Conservation (phyloP, 208 protist species). For the Leptomonas pyrrhocoris region DNA sequence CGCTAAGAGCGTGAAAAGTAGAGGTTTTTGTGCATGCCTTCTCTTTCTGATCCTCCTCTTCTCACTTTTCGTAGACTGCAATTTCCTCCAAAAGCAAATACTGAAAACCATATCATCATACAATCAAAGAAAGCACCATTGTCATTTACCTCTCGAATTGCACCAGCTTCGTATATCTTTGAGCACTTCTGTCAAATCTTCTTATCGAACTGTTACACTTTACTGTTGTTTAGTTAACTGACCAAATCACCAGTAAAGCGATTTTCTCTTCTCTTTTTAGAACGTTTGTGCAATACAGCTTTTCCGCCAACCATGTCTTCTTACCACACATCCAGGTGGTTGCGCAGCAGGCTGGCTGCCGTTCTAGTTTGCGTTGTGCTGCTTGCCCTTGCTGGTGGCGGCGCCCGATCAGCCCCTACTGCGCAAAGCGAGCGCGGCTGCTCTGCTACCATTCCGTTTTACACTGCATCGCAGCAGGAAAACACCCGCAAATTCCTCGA, state of each 20-base stretch:
- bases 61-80: background rate
- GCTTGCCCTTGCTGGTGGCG: background rate
- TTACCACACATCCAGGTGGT: background rate
- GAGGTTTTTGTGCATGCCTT: no score
- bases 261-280: no score
- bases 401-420: constrained; percentile 1
- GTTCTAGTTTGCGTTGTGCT: constrained; percentile 22
- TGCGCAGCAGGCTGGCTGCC: background rate
- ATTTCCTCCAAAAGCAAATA: no score
- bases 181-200: constrained; percentile 2
- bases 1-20: background rate
- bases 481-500: constrained; percentile 25
- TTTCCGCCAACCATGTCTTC: constrained; percentile 12
- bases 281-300: constrained; percentile 4
- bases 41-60: background rate
- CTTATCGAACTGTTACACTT: background rate
- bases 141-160: constrained; percentile 16
- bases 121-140: background rate
- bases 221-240: background rate
- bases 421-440: background rate
- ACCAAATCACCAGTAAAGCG: background rate
- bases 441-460: constrained; percentile 12
- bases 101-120: background rate
- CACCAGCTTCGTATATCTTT: constrained; percentile 10
- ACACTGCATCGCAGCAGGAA: constrained; percentile 14